A percentile compares a stretch with the other conserved stretches of the same genome.
phyloP scores from a whole-genome alignment of 148 eudicot species.

The Chenopodium suecicum region DNA sequence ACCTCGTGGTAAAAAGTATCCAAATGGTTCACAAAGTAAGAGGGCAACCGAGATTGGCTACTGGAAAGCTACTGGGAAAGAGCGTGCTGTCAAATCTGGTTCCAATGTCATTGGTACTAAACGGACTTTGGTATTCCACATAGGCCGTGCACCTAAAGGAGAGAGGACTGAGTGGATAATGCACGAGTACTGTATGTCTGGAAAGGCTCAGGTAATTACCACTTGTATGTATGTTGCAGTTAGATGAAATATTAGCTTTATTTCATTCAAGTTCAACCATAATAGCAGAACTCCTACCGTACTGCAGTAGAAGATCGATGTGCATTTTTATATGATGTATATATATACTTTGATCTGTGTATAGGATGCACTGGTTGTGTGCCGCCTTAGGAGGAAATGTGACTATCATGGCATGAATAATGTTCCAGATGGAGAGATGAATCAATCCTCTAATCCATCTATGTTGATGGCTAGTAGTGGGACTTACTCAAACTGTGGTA shows the following conservation, averaged over 20 bases:
- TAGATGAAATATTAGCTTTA: too few relatives aligned
- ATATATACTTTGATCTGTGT: too few relatives aligned
- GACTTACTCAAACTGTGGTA: conserved; percentile 32
- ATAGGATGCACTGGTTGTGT: conserved; percentile 79
- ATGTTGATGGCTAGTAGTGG: conserved; percentile 23
- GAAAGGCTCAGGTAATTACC: conserved; percentile 53
- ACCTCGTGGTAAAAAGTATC: conserved; percentile 81
- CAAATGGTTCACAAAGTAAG: conserved; percentile 80
- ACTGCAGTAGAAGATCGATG: neutral
- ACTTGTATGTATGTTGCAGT: too few relatives aligned
- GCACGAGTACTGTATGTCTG: conserved; percentile 75
- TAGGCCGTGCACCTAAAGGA: conserved; percentile 86
- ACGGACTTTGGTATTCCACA: conserved; percentile 86
- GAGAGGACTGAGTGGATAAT: conserved; percentile 95
- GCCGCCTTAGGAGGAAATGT: conserved; percentile 62
- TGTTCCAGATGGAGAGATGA: conserved; percentile 30
- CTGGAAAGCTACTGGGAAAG: conserved; percentile 96
- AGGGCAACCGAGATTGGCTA: conserved; percentile 87
- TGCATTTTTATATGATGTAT: neutral
- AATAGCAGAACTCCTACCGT: neutral
- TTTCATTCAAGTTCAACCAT: too few relatives aligned
- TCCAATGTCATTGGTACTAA: conserved; percentile 63
- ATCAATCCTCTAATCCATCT: conserved; percentile 19
- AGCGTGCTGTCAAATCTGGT: conserved; percentile 73
- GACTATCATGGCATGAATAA: conserved; percentile 41